Evolutionary conservation across 75 land plant species (phyloP), one percentile per base, ranked within the genome.

Genomic region (Ceratopteris richardii): DNA sequence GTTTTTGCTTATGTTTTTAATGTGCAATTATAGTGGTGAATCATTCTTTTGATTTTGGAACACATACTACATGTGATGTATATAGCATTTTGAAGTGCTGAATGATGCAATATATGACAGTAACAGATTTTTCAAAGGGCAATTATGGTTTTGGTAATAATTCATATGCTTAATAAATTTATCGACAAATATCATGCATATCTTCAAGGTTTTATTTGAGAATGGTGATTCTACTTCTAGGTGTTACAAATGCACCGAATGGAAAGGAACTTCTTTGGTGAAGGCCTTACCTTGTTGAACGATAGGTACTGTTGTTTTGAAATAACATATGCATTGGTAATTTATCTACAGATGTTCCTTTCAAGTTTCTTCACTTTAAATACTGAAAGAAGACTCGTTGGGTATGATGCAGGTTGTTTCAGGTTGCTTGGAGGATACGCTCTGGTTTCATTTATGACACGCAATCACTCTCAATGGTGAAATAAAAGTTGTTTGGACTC

Each of bases 211-310:
- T n/a, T n/a, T n/a, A n/a, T n/a, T 33, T 33, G 37, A 33, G 9
- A 33, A 9, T 4, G 37, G 37, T 33, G 7, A 33, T 4, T 9
- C 9, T 33, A 33, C 37, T 50, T 31, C 12, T 79, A 91, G 97
- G 88, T 87, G 65, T 68, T 74, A 63, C 63, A 30, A 59, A n/a
- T 70, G 33, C 71, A 76, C 27, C 54, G 48, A 57, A 79, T 91
- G 88, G 75, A 82, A 27, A 22, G 54, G 20, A 66, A 80, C 11
- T 66, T 78, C 47, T 91, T 91, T 73, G 97, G 97, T 23, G 97
- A 91, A 69, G 97, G 97, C 28, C 73, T 91, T 58, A 91, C 97
- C 24, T 83, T 91, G 43, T 63, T 84, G 53, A 68, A 68, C 36
- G 71, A 78, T 51, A 87, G 87, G 92, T 78, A 6, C 10, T 23